Evolutionary conservation across 139 green algal genomes (phyloP), one percentile per base, ranked within the genome.

Genomic region (Chlorella sp.): DNA sequence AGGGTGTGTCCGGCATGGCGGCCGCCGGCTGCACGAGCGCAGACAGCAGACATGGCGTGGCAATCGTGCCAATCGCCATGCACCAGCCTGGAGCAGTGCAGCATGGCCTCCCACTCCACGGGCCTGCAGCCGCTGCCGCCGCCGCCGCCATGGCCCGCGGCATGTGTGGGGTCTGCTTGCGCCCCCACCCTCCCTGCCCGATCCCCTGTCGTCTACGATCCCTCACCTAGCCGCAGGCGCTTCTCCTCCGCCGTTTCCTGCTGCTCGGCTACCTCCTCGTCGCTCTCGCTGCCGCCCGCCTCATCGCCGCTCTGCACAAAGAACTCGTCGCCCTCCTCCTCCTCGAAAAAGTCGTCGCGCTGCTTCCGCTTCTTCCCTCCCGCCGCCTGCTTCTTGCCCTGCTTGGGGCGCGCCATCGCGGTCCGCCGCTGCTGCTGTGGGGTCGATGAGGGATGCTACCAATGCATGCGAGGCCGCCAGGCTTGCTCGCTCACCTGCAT

Each of bases 201-300:
- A 14, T 62, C 46, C 28, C 30, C 80, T 46, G 24, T 7, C 36
- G 38, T 41, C 11, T 24, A 9, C 58, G 26, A 13, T n/a, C 19
- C 22, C 81, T 2, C 73, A 96, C 93, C 94, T 58, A 96, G 81
- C 9, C 95, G 88, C 65, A 96, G 87, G 0, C 94, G 88, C 82
- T 97, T 97, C 89, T 97, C 88, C 76, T 96, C 93, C 44, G 94
- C 93, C 54, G 92, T 98, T 85, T 98, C 95, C 48, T 85, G 79
- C 44, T 67, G 75, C 78, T 93, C 81, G 22, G 90, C 81, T 3
- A 90, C 88, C 22, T 93, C 89, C 17, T 89, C 83, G 0, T 92
- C 82, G 20, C 78, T 83, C 60, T 92, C 72, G 1, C 87, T 75
- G 38, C 43, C 64, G 38, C 67, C 83, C 1, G 44, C 46, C 26